Evolutionary conservation across 768 basidiomycete species (phyloP).

Genomic region (Mrakia frigida): DNA sequence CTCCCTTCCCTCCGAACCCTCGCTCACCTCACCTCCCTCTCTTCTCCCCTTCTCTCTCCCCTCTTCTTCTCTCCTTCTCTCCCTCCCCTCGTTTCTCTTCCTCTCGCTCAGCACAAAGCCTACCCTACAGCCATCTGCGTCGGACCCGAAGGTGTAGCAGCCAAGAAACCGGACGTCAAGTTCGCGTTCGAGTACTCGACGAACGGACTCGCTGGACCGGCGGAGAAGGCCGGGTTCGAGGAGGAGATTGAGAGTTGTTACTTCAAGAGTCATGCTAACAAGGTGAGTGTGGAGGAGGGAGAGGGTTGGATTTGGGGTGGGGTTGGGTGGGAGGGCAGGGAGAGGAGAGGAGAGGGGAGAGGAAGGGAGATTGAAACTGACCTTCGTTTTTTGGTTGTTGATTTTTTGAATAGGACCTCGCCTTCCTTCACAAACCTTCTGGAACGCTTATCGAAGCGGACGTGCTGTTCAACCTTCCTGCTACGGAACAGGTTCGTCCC

Average conservation of each 20-base stretch:
- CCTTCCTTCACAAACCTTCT: slow-evolving; percentile 67
- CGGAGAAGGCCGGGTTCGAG: slow-evolving; percentile 64
- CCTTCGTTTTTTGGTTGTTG: neutral
- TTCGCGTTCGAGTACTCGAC: slow-evolving; percentile 56
- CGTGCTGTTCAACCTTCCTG: slow-evolving; percentile 73
- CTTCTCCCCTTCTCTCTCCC: neutral
- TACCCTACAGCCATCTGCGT: slow-evolving; percentile 48
- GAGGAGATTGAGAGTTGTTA: slow-evolving; percentile 43
- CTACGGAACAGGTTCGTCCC: slow-evolving; percentile 59
- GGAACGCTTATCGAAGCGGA: slow-evolving; percentile 76
- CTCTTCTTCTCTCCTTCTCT: slow-evolving; percentile 22
- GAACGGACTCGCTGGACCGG: slow-evolving; percentile 25
- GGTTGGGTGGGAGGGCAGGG: slow-evolving; percentile 27
- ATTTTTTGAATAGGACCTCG: slow-evolving; percentile 56
- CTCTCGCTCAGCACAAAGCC: slow-evolving; percentile 26
- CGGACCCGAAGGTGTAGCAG: slow-evolving; percentile 56
- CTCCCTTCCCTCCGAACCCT: neutral
- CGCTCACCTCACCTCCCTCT: neutral
- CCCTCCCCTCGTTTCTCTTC: slow-evolving; percentile 39
- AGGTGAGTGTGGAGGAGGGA: slow-evolving; percentile 13
- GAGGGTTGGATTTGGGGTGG: slow-evolving; percentile 8
- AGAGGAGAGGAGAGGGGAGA: neutral
- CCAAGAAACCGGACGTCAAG: slow-evolving; percentile 48
- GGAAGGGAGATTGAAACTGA: neutral
- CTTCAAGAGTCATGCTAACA: slow-evolving; percentile 21